Percentiles rank a stretch among this genome's conserved stretches.
Evolutionary conservation across 1,139 yeast species (phyloP).

Genomic region (Saccharomyces hybrid): DNA sequence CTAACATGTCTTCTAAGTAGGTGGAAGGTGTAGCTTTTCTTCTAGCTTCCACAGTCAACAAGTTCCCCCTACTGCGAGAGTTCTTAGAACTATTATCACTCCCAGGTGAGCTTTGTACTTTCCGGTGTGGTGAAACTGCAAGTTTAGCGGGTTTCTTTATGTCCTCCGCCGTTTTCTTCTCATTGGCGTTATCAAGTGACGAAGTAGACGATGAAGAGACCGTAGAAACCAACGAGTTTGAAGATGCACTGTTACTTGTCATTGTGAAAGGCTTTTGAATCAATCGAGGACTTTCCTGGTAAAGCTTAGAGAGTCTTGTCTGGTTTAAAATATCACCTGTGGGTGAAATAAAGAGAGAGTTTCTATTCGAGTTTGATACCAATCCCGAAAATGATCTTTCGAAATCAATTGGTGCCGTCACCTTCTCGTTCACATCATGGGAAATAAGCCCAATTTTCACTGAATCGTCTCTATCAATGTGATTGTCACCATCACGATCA

Average conservation of each 20-base stretch:
- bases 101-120: slow-evolving; percentile 14
- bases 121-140: slow-evolving; percentile 27
- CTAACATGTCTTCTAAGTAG: slow-evolving; percentile 14
- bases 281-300: not conserved
- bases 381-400: not conserved
- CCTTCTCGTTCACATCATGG: not conserved
- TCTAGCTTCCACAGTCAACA: slow-evolving; percentile 1
- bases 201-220: not conserved
- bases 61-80: slow-evolving; percentile 18
- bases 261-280: not conserved
- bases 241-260: not conserved
- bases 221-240: not conserved
- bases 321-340: slow-evolving; percentile 51
- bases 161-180: slow-evolving; percentile 11
- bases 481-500: not conserved
- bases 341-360: slow-evolving; percentile 61
- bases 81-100: slow-evolving; percentile 9
- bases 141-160: slow-evolving; percentile 22
- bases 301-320: not conserved
- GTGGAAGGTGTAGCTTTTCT: slow-evolving; percentile 14
- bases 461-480: not conserved
- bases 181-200: not conserved
- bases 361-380: slow-evolving; percentile 17
- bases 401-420: not conserved
- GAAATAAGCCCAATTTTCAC: not conserved